Base-by-base conservation (phyloP, 139 green algal genomes). In the Deuterostichococcus epilithicus region DNA sequence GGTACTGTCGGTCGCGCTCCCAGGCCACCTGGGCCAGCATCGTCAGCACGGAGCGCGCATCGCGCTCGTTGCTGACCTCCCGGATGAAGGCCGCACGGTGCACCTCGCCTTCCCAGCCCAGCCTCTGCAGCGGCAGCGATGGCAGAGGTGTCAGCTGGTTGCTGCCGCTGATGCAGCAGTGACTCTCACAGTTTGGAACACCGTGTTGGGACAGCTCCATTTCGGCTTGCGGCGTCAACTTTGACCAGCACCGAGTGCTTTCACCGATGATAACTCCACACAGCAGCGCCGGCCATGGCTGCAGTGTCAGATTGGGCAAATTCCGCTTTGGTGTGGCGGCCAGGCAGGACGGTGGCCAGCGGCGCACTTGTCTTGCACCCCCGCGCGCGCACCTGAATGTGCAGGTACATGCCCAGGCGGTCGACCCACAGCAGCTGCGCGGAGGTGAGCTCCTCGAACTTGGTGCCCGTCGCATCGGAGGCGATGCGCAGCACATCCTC, bases 391-490 rank as follows among this genome's bases (percentile, higher is more conserved):
- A 15, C 87, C 88, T 23, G 79, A 74, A 8, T 63, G 52, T 83
- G 82, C 28, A 95, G 58, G 79, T 95, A 96, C 74, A 93, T 85
- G 58, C 93, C 93, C 78, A 94, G 78, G 5, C 83, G 74, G 86
- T 97, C 93, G 39, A 98, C 76, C 93, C 94, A 98, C 73, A 97
- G 81, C 81, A 97, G 84, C 88, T 96, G 88, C 28, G 91, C 90
- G 72, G 87, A 89, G 37, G 32, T 35, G 83, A 91, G 82, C 75
- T 90, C 82, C 30, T 81, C 81, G 18, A 91, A 71, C 0, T 80
- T 79, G 42, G 90, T 80, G 0, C 82, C 72, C 71, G 86, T 59
- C 28, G 83, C 81, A 44, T 76, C 42, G 47, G 78, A 79, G 15
- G 86, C 89, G 68, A 96, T 92, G 44, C 90, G 85, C 79, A 94